Base-by-base conservation (phyloP, 2,329 filamentous ascomycete species). In the Phaeophleospora eucalypticola region DNA sequence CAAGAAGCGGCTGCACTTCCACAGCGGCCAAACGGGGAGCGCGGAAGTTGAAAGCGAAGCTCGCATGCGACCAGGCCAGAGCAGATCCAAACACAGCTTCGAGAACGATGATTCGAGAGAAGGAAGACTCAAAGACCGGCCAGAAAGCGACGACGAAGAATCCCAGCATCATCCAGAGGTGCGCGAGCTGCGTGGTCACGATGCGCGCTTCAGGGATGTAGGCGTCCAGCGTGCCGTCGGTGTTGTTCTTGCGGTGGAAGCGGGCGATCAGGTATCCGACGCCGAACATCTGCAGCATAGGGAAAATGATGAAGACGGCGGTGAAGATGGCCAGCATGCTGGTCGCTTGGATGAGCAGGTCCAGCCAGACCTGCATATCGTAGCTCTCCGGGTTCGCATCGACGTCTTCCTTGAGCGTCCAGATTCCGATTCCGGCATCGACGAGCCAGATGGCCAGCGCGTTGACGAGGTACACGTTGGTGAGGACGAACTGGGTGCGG, bases 31-130 rank as follows among this genome's bases (percentile, higher is more conserved):
- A 29, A 17, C 43, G 34, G 12, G 51, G 44, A 16, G 42, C 41
- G 29, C 46, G 43, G 48, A 54, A 59, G 46, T 52, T 58, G 49
- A 59, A 52, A 10, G 44, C 47, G 24, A 35, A 53, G 44, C 51
- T 51, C 9, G 52, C 41, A 18, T 57, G 51, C n/a, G 53, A 43
- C 57, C 57, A 59, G 16, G 48, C 48, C 9, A 52, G 15, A 2
- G 44, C 48, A 33, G 53, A 54, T 8, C 55, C 57, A 14, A 53
- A 46, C 19, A 43, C 36, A 3, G 45, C 57, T 27, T 58, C 46
- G 7, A 49, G 32, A 10, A 53, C 20, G 6, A 54, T 16, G n/a
- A 50, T 42, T 4, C 55, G 46, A 6, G 43, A 14, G 20, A 48
- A 20, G 1, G 50, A 36, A 27, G 45, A 33, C 21, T 46, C 35